Conservation (phyloP, 768 basidiomycete genomes). For the Trametes sanguinea region DNA sequence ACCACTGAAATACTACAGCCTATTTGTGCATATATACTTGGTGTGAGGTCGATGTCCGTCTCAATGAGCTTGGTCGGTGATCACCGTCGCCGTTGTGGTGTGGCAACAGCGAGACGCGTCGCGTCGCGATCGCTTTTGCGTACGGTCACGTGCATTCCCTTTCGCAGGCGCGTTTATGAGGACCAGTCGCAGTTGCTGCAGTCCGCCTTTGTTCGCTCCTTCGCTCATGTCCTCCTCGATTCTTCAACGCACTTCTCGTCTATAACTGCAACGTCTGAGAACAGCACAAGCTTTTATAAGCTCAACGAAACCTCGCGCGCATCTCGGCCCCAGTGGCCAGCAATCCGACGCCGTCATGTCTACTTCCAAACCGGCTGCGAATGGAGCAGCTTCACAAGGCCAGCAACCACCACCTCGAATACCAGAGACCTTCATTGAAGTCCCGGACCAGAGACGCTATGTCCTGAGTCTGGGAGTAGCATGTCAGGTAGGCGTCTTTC, state of each 20-base stretch:
- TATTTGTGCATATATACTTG: no score
- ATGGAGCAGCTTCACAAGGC: conserved; percentile 9
- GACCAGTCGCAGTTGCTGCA: conserved; percentile 1
- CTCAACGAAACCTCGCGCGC: neutral
- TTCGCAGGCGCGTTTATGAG: neutral
- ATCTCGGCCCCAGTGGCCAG: neutral
- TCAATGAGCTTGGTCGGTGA: no score
- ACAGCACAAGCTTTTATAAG: no score
- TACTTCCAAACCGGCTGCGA: conserved; percentile 16
- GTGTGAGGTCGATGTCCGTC: no score
- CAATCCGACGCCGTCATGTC: conserved; percentile 20
- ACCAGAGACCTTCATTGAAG: conserved; percentile 70
- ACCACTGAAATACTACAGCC: no score
- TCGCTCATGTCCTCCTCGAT: conserved; percentile 2
- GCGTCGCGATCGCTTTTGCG: conserved; percentile 9
- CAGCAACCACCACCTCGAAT: conserved; percentile 52
- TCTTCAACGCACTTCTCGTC: neutral
- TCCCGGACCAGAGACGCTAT: conserved; percentile 80
- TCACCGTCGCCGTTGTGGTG: no score
- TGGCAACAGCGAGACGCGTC: neutral
- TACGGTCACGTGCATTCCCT: conserved; percentile 7
- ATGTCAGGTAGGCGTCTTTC: conserved; percentile 60
- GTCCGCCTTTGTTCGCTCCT: conserved; percentile 6
- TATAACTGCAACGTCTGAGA: no score
- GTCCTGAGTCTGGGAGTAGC: conserved; percentile 73